Evolutionary conservation across 768 basidiomycete genomes (phyloP), one percentile per base, ranked within the genome.

Genomic region (Leccinellum albellum): DNA sequence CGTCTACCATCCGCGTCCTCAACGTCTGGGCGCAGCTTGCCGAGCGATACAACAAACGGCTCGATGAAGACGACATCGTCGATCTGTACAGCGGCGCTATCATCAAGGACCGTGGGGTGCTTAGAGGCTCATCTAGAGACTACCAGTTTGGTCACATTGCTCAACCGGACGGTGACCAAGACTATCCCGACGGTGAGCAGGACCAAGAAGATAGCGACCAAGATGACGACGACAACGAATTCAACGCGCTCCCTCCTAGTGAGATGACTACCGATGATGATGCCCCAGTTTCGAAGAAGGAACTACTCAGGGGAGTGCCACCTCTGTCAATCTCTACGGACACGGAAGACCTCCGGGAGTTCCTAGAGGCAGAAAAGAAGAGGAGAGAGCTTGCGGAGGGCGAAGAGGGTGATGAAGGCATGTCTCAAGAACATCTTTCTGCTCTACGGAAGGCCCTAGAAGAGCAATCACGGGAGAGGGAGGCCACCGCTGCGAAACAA

Each of bases 41-140:
- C 3, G 82, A 86, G 49, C 81, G 87, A 24, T 87, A 91, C 66
- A 78, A 80, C 32, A 78, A 82, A 51, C 78, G 79, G 45, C 73
- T 89, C 37, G 87, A 89, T 61, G 85, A 91, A 65, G 90, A 92
- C 69, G 90, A 93, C 68, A 85, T 91, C 47, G 76, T 92, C 31
- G 86, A 91, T 64, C 73, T 93, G 3, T 73, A 76, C 54, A 84
- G 82, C 12, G 80, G 78, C 12, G 69, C 80, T 58, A 76, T 92
- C 42, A 74, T 89, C 56, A 83, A 82, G 63, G 87, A 92, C 68
- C 81, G 87, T 57, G 90, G 90, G 2, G 79, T 88, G 4, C 73
- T 88, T 42, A 79, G 82, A 47, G 62, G 65, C 15, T 70, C 76
- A 15, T 65, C 71, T 23, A 70, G 70, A 50, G 75, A 71, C 33